Conservation (phyloP, 2,329 filamentous ascomycete genomes). For the Botrytis galanthina region DNA sequence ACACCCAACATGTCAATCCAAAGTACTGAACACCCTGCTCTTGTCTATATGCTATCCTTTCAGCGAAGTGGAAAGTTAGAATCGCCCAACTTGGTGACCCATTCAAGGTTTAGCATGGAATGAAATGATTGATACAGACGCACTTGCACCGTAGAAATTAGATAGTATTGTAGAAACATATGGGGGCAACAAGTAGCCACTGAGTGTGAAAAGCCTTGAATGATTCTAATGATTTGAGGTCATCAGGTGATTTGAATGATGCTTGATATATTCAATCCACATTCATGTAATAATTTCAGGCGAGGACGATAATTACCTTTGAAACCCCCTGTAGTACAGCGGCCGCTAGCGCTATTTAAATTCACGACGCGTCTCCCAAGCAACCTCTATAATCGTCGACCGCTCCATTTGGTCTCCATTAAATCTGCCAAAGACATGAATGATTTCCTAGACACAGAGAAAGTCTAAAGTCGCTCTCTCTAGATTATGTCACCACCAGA, state of each 20-base stretch:
- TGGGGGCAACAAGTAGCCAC: not conserved
- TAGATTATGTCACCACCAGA: conserved; percentile 13
- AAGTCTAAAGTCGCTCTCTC: not conserved
- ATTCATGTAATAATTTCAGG: not conserved
- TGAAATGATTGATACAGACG: not conserved
- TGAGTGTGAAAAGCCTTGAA: not conserved
- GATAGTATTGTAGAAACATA: not conserved
- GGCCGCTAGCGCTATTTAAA: conserved; percentile 14
- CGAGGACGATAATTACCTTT: not conserved
- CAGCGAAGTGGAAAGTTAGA: not conserved
- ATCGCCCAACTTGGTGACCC: not conserved
- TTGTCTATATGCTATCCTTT: not conserved
- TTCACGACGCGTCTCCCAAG: conserved; percentile 16
- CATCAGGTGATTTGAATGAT: not conserved
- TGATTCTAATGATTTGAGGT: not conserved
- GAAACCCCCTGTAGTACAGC: not conserved
- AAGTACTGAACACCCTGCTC: not conserved
- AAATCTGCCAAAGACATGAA: conserved; percentile 7
- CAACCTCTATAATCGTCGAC: not conserved
- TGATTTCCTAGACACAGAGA: not conserved
- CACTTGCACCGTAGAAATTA: not conserved
- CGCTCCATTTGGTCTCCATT: not conserved
- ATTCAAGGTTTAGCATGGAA: not conserved
- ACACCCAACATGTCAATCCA: not conserved
- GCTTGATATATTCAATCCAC: not conserved